Evolutionary conservation across 352 stramenopile species (phyloP).

Genomic region (Phytopythium mirpurense): DNA sequence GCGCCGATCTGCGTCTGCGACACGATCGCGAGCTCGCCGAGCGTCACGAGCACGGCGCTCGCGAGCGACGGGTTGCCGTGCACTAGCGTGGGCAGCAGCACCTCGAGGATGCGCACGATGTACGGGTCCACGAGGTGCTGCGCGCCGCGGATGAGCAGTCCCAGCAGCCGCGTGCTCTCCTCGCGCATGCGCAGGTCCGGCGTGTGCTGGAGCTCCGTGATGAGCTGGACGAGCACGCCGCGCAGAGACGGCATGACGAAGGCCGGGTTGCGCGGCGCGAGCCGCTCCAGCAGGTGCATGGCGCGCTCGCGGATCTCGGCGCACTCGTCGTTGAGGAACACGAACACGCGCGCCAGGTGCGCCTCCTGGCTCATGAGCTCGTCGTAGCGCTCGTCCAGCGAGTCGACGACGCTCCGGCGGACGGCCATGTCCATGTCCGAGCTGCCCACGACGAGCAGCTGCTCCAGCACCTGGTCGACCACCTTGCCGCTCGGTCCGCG

Average conservation of each 20-base stretch:
- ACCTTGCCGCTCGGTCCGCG: slow-evolving; percentile 83
- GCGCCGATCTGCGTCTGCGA: slow-evolving; percentile 87
- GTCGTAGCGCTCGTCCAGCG: slow-evolving; percentile 92
- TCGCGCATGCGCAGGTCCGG: slow-evolving; percentile 83
- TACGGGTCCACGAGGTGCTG: slow-evolving; percentile 88
- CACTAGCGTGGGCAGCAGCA: slow-evolving; percentile 85
- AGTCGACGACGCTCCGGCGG: slow-evolving; percentile 91
- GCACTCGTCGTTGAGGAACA: slow-evolving; percentile 94
- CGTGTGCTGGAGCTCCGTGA: slow-evolving; percentile 94
- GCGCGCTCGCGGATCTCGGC: slow-evolving; percentile 85
- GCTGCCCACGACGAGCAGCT: slow-evolving; percentile 90
- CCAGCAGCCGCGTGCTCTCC: slow-evolving; percentile 85
- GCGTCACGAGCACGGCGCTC: slow-evolving; percentile 64
- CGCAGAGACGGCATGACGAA: slow-evolving; percentile 94
- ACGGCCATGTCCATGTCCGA: slow-evolving; percentile 91
- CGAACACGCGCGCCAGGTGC: slow-evolving; percentile 92
- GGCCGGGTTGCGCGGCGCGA: slow-evolving; percentile 94
- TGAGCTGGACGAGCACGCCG: slow-evolving; percentile 91
- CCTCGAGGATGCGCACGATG: slow-evolving; percentile 65
- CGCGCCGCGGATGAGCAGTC: slow-evolving; percentile 69
- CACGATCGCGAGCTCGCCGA: slow-evolving; percentile 92
- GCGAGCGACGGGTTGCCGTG: slow-evolving; percentile 77
- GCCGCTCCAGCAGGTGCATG: slow-evolving; percentile 91
- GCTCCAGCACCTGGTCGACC: slow-evolving; percentile 92
- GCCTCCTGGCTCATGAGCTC: slow-evolving; percentile 89